Evolutionary conservation across 495 filamentous ascomycete species (phyloP).

Genomic region (Aspergillus taichungensis): DNA sequence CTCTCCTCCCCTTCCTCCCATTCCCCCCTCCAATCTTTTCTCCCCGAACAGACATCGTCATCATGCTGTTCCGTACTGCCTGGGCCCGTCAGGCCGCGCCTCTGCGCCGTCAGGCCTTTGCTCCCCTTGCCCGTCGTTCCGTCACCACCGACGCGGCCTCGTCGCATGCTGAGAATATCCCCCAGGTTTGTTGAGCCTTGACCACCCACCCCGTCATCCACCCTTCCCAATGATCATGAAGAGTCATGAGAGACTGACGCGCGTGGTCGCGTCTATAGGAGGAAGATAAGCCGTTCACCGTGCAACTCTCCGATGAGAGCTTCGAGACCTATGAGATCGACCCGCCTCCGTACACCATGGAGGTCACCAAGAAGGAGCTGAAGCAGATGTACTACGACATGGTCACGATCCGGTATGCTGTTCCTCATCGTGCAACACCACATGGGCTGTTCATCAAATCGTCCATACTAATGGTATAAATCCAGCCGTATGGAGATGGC

Average conservation of each 20-base stretch:
- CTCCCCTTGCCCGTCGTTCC: conserved; percentile 53
- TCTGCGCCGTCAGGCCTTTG: conserved; percentile 44
- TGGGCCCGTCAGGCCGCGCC: conserved; percentile 41
- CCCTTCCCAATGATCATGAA: conserved; percentile 3
- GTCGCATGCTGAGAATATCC: conserved; percentile 70
- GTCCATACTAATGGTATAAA: neutral
- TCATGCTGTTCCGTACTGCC: conserved; percentile 38
- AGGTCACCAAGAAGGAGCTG: conserved; percentile 92
- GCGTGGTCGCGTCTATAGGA: conserved; percentile 45
- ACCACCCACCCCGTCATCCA: conserved; percentile 45
- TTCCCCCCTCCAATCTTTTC: conserved; percentile 2
- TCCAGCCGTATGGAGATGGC: conserved; percentile 98
- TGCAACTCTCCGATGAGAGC: conserved; percentile 90
- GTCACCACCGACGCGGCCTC: conserved; percentile 94
- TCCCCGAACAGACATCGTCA: conserved; percentile 2
- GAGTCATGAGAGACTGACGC: conserved; percentile 14
- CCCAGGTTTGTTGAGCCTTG: conserved; percentile 58
- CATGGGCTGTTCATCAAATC: conserved; percentile 1
- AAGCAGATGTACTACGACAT: conserved; percentile 99
- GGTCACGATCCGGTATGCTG: conserved; percentile 75
- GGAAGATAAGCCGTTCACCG: conserved; percentile 88
- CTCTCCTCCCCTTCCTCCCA: conserved; percentile 11
- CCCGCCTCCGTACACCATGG: conserved; percentile 81
- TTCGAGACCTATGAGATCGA: conserved; percentile 99
- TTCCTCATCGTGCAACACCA: neutral